phyloP scores from a whole-genome alignment of 306 rosid genomes.

The Pueraria montana region DNA sequence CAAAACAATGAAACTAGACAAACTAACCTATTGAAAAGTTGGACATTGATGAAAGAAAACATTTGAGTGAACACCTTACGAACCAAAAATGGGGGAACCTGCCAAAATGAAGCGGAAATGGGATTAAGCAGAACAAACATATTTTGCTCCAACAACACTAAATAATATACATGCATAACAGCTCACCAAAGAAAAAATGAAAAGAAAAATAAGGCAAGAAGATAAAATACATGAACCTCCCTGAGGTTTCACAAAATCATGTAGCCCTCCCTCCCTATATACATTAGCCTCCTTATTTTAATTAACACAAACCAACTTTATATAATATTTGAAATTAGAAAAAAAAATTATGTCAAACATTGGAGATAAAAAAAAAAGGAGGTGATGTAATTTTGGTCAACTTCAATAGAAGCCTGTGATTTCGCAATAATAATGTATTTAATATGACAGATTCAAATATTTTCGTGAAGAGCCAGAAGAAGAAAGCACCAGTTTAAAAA shows the following conservation, averaged over 20 bases:
- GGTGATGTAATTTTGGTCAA: slow-evolving; percentile 6
- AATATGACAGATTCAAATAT: slow-evolving; percentile 13
- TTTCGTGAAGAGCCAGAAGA: slow-evolving; percentile 14
- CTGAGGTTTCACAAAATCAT: slow-evolving; percentile 20
- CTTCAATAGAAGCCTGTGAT: slow-evolving; percentile 27
- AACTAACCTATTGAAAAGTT: slow-evolving; percentile 89
- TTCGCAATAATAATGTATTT: slow-evolving; percentile 18
- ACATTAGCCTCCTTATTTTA: slow-evolving; percentile 24
- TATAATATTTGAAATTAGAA: slow-evolving; percentile 7
- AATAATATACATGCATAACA: not conserved
- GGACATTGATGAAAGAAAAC: slow-evolving; percentile 87
- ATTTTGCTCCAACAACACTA: slow-evolving; percentile 29
- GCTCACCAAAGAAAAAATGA: slow-evolving; percentile 19
- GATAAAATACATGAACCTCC: slow-evolving; percentile 22
- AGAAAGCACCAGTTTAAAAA: slow-evolving; percentile 23
- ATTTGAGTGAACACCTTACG: slow-evolving; percentile 98
- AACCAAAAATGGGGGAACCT: slow-evolving; percentile 76
- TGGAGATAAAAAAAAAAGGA: slow-evolving; percentile 2
- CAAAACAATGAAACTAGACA: slow-evolving; percentile 33
- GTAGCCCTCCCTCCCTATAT: slow-evolving; percentile 21
- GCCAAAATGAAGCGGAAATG: slow-evolving; percentile 43
- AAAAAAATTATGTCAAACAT: slow-evolving; percentile 8
- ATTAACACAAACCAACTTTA: slow-evolving; percentile 28
- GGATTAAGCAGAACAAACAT: not conserved
- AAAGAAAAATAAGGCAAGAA: slow-evolving; percentile 5